Evolutionary conservation across 208 protist genomes (phyloP).

Genomic region (Trypanosoma caninum): DNA sequence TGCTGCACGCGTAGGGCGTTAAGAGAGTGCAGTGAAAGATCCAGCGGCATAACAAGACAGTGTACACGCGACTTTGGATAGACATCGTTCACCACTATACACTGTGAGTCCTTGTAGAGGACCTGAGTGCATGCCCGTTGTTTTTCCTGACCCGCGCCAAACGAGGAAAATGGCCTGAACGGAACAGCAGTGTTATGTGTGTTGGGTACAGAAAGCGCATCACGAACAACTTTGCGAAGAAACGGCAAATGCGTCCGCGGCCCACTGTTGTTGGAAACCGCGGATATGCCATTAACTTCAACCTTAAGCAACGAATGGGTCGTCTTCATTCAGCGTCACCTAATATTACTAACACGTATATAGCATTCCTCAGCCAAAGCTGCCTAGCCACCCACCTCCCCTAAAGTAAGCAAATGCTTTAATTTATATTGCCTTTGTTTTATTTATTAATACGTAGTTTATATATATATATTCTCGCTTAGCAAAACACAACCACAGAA

Average conservation of each 20-base stretch:
- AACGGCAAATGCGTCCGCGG: slow-evolving; percentile 73
- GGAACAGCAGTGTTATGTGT: slow-evolving; percentile 24
- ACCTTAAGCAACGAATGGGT: neutral
- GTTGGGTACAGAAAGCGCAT: slow-evolving; percentile 29
- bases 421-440: too few relatives aligned
- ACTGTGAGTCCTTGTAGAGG: slow-evolving; percentile 73
- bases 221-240: slow-evolving; percentile 64
- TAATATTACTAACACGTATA: neutral
- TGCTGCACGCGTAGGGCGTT: slow-evolving; percentile 47
- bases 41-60: slow-evolving; percentile 79
- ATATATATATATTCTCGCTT: too few relatives aligned
- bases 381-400: too few relatives aligned
- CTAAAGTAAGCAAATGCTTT: too few relatives aligned
- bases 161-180: slow-evolving; percentile 47
- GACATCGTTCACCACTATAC: slow-evolving; percentile 79
- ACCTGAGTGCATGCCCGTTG: slow-evolving; percentile 39
- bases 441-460: too few relatives aligned
- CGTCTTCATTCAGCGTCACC: neutral
- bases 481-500: too few relatives aligned
- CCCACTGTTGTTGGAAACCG: slow-evolving; percentile 24
- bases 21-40: slow-evolving; percentile 54
- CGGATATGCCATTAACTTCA: neutral
- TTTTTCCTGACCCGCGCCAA: slow-evolving; percentile 28
- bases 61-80: slow-evolving; percentile 86
- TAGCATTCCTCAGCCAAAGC: too few relatives aligned